Evolutionary conservation across 1,139 yeast species (phyloP).

Genomic region (Suhomyces coccinellae): DNA sequence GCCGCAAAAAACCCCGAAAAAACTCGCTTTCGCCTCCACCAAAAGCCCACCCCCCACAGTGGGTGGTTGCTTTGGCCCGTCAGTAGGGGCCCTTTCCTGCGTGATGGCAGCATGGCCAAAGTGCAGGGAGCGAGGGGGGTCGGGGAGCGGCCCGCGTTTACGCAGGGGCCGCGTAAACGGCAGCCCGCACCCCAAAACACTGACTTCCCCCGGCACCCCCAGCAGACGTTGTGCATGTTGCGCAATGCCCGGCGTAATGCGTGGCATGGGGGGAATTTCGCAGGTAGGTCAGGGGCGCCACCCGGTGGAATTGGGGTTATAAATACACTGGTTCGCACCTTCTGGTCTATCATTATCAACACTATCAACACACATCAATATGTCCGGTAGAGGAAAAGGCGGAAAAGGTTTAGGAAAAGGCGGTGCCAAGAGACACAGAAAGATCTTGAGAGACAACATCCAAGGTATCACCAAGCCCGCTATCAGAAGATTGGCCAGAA

Average conservation of each 20-base stretch:
- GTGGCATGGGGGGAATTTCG: slow-evolving; percentile 1
- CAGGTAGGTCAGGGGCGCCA: slow-evolving; percentile 2
- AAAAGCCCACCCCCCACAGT: background rate
- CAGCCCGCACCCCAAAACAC: background rate
- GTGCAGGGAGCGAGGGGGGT: background rate
- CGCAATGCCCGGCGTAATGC: slow-evolving; percentile 1
- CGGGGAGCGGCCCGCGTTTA: background rate
- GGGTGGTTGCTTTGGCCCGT: background rate
- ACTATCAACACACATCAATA: slow-evolving; percentile 35
- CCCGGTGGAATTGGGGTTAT: slow-evolving; percentile 4
- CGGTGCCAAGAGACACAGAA: slow-evolving; percentile 99
- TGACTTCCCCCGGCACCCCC: slow-evolving; percentile 4
- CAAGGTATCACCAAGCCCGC: slow-evolving; percentile 99
- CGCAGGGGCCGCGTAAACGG: slow-evolving; percentile 4
- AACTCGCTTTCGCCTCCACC: slow-evolving; percentile 1
- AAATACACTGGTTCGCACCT: slow-evolving; percentile 11
- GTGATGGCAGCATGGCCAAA: background rate
- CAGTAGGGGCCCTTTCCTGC: background rate
- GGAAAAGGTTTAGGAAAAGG: slow-evolving; percentile 99
- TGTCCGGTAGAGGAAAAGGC: slow-evolving; percentile 99
- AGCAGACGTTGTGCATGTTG: background rate
- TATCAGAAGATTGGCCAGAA: slow-evolving; percentile 99
- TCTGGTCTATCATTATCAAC: slow-evolving; percentile 6
- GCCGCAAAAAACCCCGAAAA: slow-evolving; percentile 2
- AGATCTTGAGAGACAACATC: slow-evolving; percentile 98